Evolutionary conservation across 202 grass and related monocot genomes (phyloP), one percentile per base, ranked within the genome.

Genomic region (Sporobolus alterniflorus): DNA sequence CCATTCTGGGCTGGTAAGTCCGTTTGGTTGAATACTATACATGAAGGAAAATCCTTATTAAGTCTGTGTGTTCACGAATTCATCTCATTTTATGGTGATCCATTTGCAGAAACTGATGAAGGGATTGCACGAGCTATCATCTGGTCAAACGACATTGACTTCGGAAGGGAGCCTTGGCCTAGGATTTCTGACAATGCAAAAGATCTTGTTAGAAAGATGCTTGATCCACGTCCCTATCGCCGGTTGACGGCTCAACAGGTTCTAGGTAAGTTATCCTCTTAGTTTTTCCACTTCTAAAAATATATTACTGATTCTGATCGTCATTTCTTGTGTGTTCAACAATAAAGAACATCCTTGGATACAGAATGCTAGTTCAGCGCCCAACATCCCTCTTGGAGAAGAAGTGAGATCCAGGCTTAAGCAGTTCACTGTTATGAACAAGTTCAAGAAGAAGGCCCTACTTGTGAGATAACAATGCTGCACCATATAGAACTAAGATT

Each of bases 81-180:
- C 13, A 78, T 18, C 13, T 0, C n/a, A 16, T 36, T 29, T 52
- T 10, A 60, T 46, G 51, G 12, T 77, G 49, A 66, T 48, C 50
- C 42, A 68, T 25, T n/a, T 88, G 51, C 68, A 95, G 95, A 98
- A 70, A 95, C 73, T 64, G 95, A 98, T 50, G 92, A 98, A 85
- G 95, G 95, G 25, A 98, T 98, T 72, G 89, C 95, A 12, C 88
- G 90, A 64, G 92, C 95, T 10, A 98, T 98, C 78, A 90, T 98
- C 79, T 71, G 71, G 10, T 84, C 90, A 6, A 65, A 70, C n/a
- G n/a, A n/a, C 65, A 33, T 94, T 29, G 83, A 92, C 32, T 91
- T 95, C 14, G 48, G 86, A 25, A 93, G 92, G 54, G 92, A 98
- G 56, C 95, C 95, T 29, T 98, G 95, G 95, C 78, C 90, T 4